These are phyloP conservation scores for Pseudoscleropodium purum DNA, from an alignment of 225 moss, liverwort and hornwort species.

Conservation along the genomic window DNA sequence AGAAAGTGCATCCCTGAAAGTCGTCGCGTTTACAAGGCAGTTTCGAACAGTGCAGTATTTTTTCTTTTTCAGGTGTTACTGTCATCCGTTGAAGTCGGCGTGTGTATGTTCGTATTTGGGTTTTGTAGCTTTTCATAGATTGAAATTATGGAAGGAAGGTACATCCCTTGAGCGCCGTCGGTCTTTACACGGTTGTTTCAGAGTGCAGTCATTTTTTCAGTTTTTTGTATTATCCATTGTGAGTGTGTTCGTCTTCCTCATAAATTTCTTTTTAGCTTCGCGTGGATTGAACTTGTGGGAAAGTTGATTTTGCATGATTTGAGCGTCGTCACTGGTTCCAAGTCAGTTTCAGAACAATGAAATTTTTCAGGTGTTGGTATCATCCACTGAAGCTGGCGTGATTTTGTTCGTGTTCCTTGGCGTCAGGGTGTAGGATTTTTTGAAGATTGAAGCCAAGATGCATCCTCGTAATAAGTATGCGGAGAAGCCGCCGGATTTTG, in stretches of 20 bases:
- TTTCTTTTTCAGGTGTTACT: neutral
- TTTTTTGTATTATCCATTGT: neutral
- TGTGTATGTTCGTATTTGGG: no score
- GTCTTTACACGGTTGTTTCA: neutral
- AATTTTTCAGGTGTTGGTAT: neutral
- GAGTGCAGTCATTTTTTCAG: neutral
- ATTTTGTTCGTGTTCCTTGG: neutral
- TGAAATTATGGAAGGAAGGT: neutral
- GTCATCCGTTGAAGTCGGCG: neutral
- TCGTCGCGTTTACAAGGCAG: neutral
- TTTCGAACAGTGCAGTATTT: neutral
- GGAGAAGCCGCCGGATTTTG: conserved; percentile 83
- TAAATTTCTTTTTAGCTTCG: neutral
- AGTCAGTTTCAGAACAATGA: neutral
- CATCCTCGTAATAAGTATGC: conserved; percentile 89
- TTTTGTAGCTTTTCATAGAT: neutral
- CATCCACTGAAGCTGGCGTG: neutral
- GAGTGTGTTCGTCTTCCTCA: neutral
- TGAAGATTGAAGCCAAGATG: conserved; percentile 23
- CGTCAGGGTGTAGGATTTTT: neutral
- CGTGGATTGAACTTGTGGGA: neutral
- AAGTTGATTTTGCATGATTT: neutral
- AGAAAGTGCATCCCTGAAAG: neutral
- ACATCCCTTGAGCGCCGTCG: neutral
- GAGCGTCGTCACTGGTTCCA: neutral